A percentile compares a stretch with the other conserved stretches of the same genome.
phyloP scores from a whole-genome alignment of 257 asterid species.

The Vinca minor region DNA sequence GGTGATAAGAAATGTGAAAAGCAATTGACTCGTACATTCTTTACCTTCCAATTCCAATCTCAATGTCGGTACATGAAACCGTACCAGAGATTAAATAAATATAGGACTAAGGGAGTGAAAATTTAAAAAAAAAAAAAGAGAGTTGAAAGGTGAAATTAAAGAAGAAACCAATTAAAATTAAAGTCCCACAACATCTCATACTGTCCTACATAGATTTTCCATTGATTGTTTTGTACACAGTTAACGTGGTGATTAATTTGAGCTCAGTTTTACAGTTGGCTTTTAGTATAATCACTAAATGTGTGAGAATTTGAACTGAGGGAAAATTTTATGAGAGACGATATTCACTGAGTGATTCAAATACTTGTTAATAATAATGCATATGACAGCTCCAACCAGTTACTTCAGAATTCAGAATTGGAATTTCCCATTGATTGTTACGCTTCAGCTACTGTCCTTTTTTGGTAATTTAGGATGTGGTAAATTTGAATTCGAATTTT shows the following conservation, averaged over 20 bases:
- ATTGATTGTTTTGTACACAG: conserved; percentile 15
- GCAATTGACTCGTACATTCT: not conserved
- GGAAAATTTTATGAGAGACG: too few relatives aligned
- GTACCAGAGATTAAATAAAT: not conserved
- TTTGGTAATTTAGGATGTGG: not conserved
- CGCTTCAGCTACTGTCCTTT: not conserved
- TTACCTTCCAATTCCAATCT: not conserved
- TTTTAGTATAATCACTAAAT: too few relatives aligned
- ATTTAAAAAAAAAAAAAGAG: not conserved
- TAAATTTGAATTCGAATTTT: not conserved
- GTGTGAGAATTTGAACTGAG: too few relatives aligned
- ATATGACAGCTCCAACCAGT: too few relatives aligned
- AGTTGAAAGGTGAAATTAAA: not conserved
- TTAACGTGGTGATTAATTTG: too few relatives aligned
- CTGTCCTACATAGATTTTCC: conserved; percentile 13
- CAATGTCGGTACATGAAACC: conserved; percentile 2
- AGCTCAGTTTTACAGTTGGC: too few relatives aligned
- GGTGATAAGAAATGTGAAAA: not conserved
- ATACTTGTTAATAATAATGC: too few relatives aligned
- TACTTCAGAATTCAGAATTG: too few relatives aligned
- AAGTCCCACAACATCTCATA: conserved; percentile 4
- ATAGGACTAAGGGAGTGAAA: too few relatives aligned
- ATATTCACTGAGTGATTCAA: too few relatives aligned
- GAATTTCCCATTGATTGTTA: conserved; percentile 14
- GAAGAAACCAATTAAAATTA: not conserved